Evolutionary conservation across 2,329 filamentous ascomycete species (phyloP).

Genomic region (Sporothrix dimorphospora): DNA sequence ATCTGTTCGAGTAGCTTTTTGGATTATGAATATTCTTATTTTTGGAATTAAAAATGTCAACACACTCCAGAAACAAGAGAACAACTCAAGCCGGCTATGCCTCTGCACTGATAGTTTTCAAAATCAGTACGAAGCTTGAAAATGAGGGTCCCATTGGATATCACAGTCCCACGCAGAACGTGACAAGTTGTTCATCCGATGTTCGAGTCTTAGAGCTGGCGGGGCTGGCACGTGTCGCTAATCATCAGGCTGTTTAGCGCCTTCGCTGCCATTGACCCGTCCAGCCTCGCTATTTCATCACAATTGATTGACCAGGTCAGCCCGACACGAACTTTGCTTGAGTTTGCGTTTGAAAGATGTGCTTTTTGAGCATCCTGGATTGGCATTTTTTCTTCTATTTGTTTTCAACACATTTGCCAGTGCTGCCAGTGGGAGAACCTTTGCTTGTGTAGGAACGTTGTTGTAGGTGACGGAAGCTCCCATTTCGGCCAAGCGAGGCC

Average conservation of each 20-base stretch:
- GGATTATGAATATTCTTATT: not conserved
- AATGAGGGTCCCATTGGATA: not conserved
- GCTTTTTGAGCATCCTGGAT: too few species aligned
- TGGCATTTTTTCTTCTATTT: not conserved
- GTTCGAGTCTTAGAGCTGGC: not conserved
- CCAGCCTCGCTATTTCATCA: not conserved
- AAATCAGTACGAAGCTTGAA: not conserved
- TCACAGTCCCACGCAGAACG: not conserved
- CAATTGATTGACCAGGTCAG: not conserved
- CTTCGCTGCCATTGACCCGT: not conserved
- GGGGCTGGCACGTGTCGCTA: not conserved
- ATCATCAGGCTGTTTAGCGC: not conserved
- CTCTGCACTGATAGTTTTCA: not conserved
- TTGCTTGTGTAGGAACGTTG: too few species aligned
- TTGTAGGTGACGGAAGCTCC: not conserved
- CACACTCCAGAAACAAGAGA: not conserved
- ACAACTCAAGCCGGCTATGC: not conserved
- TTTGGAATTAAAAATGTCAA: not conserved
- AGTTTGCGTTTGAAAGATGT: too few species aligned
- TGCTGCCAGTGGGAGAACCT: too few species aligned
- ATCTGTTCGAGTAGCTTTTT: not conserved
- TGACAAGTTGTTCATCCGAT: not conserved
- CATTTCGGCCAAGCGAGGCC: not conserved
- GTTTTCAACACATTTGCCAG: too few species aligned
- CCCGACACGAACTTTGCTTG: not conserved